Base-by-base conservation (phyloP, 2,329 filamentous ascomycete genomes). In the Nothomitra cinnamomea region DNA sequence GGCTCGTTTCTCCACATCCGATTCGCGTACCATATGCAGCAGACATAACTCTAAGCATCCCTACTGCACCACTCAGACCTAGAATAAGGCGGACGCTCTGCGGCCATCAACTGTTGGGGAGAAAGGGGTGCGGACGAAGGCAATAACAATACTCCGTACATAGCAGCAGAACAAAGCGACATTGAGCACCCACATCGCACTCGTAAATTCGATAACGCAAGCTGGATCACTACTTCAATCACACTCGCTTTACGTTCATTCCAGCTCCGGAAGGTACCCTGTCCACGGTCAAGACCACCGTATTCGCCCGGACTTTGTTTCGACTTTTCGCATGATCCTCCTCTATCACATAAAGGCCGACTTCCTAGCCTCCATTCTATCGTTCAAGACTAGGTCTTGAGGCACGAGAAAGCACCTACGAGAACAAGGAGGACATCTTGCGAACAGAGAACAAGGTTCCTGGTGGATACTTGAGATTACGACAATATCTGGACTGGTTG, bases 1-100 rank as follows among this genome's bases (percentile, higher is more conserved):
- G 45, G 45, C 45, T 48, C 43, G 22, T 28, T 28, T 25, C 43
- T 48, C 43, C 25, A 22, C 45, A 17, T 22, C 45, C 45, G 45
- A 49, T 49, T 49, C 24, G 45, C 45, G 45, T 49, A 10, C 45
- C 45, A 35, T 28, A 49, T 35, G 24, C 45, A 49, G 13, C 12
- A 25, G 43, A 17, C 45, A 49, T 32, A 49, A 48, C 21, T 48
- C 21, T 17, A 35, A 35, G 45, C 45, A 24, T 19, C 32, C 45
- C 24, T 35, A 28, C 45, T 24, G 45, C 24, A 49, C 43, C 43
- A 45, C 43, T 48, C 15, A 41, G 38, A 41, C 17, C 13, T 41
- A 6, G 38, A 41, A 4, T 5, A 49, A 49, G 25, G 45, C 45
- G 15, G 10, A 28, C 43, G n/a, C 43, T 48, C 21, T 25, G 28